Conservation (phyloP, 805 yeast genomes). For the Grigorovia yakushimaensis region DNA sequence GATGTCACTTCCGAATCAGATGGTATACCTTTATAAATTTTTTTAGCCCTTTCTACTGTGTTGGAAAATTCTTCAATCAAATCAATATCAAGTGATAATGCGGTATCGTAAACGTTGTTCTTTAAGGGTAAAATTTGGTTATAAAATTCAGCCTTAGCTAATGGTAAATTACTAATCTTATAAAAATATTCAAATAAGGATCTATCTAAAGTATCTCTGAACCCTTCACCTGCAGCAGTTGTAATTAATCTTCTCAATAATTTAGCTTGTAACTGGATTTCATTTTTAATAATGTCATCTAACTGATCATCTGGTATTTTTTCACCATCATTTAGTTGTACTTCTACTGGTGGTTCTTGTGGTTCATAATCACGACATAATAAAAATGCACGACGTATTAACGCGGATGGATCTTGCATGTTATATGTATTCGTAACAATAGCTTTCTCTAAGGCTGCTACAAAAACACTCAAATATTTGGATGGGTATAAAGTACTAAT, state of each 20-base stretch:
- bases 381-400: conserved; percentile 53
- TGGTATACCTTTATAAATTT: conserved; percentile 33
- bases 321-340: conserved; percentile 10
- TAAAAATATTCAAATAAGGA: conserved; percentile 20
- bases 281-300: conserved; percentile 41
- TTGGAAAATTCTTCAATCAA: conserved; percentile 33
- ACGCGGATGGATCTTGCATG: conserved; percentile 30
- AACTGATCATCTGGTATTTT: conserved; percentile 29
- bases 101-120: conserved; percentile 39
- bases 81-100: conserved; percentile 59
- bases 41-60: conserved; percentile 30
- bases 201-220: conserved; percentile 22
- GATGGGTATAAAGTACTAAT: conserved; percentile 71
- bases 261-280: conserved; percentile 52
- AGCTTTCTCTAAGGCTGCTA: conserved; percentile 47
- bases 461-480: conserved; percentile 61
- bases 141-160: conserved; percentile 17
- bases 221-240: conserved; percentile 35
- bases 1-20: conserved; percentile 22
- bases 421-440: conserved; percentile 33
- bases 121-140: conserved; percentile 26
- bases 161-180: conserved; percentile 11
- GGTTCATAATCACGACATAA: conserved; percentile 53
- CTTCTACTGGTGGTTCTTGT: conserved; percentile 33
- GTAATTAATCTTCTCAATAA: conserved; percentile 56